Conservation (phyloP, 2,329 filamentous ascomycete species). For the Colletotrichum lindemuthianum region DNA sequence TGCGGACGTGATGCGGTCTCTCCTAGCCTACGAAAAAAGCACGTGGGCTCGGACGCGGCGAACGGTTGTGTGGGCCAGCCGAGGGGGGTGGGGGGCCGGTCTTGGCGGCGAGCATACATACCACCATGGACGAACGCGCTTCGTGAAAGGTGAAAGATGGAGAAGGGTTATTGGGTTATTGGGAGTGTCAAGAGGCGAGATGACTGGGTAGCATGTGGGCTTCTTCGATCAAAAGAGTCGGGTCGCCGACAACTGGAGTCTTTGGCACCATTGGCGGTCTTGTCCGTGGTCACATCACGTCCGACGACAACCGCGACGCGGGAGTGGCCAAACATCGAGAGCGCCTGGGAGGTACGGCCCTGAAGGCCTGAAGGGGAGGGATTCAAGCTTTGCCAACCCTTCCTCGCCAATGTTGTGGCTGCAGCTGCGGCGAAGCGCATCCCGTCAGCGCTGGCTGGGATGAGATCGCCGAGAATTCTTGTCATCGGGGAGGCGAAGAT, state of each 20-base stretch:
- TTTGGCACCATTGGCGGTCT: neutral
- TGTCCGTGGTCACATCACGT: neutral
- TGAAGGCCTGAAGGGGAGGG: neutral
- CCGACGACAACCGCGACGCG: too few relatives aligned
- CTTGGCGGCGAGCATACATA: neutral
- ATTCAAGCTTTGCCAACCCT: constrained; percentile 24
- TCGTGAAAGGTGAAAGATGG: constrained; percentile 15
- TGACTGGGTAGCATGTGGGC: neutral
- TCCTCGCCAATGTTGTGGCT: constrained; percentile 4
- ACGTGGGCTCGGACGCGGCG: constrained; percentile 27
- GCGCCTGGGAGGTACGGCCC: neutral
- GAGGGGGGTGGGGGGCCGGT: constrained; percentile 3
- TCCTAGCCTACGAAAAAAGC: constrained; percentile 33
- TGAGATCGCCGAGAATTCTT: constrained; percentile 23
- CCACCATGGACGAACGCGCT: neutral
- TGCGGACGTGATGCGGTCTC: constrained; percentile 1
- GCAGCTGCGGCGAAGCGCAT: constrained; percentile 4
- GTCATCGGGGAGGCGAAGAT: constrained; percentile 4
- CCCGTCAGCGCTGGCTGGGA: neutral
- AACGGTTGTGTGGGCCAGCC: constrained; percentile 17
- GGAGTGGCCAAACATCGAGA: too few relatives aligned
- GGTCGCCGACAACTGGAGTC: neutral
- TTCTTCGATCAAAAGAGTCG: neutral
- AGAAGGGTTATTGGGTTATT: neutral
- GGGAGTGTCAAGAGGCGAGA: neutral